Percentiles rank a stretch among this genome's conserved stretches.
These are phyloP conservation scores for Phaffomyces antillensis DNA, from an alignment of 805 yeast species.

Conservation along the genomic window DNA sequence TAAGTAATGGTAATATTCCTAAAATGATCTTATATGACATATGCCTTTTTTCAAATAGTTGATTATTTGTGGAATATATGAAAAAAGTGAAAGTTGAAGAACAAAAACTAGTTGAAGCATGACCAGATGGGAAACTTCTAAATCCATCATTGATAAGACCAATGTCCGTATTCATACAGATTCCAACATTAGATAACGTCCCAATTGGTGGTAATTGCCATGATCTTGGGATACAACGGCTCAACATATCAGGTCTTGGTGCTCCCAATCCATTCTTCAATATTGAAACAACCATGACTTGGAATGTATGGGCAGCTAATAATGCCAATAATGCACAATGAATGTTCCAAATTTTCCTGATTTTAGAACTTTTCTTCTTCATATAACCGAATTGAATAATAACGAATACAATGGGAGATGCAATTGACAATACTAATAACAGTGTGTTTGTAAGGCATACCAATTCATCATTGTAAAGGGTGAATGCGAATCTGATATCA, in stretches of 20 bases:
- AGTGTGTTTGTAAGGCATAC: constrained; percentile 27
- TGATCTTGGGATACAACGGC: constrained; percentile 38
- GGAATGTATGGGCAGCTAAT: constrained; percentile 31
- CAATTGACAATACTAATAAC: constrained; percentile 23
- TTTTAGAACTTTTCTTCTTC: constrained; percentile 12
- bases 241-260: constrained; percentile 47
- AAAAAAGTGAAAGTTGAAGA: constrained; percentile 33
- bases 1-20: constrained; percentile 28
- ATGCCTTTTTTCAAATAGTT: constrained; percentile 31
- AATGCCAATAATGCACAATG: constrained; percentile 30
- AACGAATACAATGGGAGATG: constrained; percentile 23
- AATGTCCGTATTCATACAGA: constrained; percentile 35
- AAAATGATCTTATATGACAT: constrained; percentile 27
- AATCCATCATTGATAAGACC: constrained; percentile 41
- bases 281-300: constrained; percentile 32
- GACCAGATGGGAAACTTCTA: constrained; percentile 54
- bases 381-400: constrained; percentile 12
- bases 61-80: constrained; percentile 28
- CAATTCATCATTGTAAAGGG: constrained; percentile 27
- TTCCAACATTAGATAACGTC: constrained; percentile 36
- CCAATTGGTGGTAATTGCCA: constrained; percentile 27
- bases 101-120: constrained; percentile 44
- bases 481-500: constrained; percentile 28
- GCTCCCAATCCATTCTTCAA: constrained; percentile 43
- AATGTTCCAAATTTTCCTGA: constrained; percentile 34